Evolutionary conservation across 2,329 filamentous ascomycete species (phyloP).

Genomic region (Fusarium denticulatum): DNA sequence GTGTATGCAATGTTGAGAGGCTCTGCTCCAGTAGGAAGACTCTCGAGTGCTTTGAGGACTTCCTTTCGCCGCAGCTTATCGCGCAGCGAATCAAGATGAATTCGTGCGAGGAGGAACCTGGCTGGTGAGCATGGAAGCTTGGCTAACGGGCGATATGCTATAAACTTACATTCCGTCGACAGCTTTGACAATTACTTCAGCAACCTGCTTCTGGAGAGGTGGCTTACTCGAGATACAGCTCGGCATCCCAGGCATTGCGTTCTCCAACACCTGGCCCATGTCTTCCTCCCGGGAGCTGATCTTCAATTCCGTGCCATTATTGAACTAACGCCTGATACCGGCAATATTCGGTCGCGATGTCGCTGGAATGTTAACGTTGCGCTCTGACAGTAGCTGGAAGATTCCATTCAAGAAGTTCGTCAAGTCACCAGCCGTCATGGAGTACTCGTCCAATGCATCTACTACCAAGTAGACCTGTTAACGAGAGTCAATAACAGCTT

Average conservation of each 20-base stretch:
- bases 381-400: not conserved
- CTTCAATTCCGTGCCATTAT: not conserved
- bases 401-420: not conserved
- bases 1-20: not conserved
- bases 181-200: not conserved
- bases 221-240: not conserved
- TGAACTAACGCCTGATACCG: not conserved
- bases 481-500: not conserved
- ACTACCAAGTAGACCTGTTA: not conserved
- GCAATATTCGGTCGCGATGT: not conserved
- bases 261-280: not conserved
- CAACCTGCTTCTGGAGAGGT: not conserved
- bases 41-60: not conserved
- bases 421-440: not conserved
- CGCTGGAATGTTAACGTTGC: not conserved
- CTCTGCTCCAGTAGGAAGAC: not conserved
- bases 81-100: not conserved
- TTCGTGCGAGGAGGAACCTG: not conserved
- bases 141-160: fast-evolving
- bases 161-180: not conserved
- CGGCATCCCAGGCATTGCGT: not conserved
- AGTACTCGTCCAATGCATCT: not conserved
- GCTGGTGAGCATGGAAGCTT: not conserved
- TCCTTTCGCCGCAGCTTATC: not conserved
- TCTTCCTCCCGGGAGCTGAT: not conserved